Evolutionary conservation across 129 eudicot genomes (phyloP), one percentile per base, ranked within the genome.

Genomic region (Saussurea involucrata): DNA sequence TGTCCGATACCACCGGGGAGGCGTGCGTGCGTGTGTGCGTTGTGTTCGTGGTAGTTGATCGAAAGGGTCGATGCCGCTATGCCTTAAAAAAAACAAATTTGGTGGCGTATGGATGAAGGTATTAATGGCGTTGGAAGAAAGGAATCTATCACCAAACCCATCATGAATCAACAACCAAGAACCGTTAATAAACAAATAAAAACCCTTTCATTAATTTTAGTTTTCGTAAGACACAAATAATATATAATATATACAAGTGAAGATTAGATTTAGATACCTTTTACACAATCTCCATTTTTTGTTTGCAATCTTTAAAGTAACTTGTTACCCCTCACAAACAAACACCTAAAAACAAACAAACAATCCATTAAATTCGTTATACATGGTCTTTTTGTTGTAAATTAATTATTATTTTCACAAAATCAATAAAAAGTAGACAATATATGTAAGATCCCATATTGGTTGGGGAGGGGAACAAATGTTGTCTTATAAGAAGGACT

Each of bases 251-350:
- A n/a, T 58, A 15, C 66, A 65, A 77, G 66, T 29, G 70, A 88
- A 22, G 57, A n/a, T n/a, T n/a, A n/a, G n/a, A n/a, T n/a, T n/a
- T n/a, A n/a, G n/a, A 75, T 78, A 76, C 84, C 87, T 89, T 89
- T 60, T 66, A 76, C 87, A 79, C 69, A 64, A 46, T 71, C 84
- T 73, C 84, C 81, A 74, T 69, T 63, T 57, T 67, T 67, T 63
- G 44, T 70, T 70, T 36, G 67, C 60, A 75, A 86, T 74, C 80
- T 86, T 79, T 83, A 66, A 86, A 82, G 84, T 78, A 81, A 65
- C 72, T 70, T 72, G 82, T 77, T 82, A 53, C 17, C 61, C 61
- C 61, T 53, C 2, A 53, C 22, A n/a, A n/a, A n/a, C n/a, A n/a
- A n/a, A n/a, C 29, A 27, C 29, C n/a, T n/a, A n/a, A n/a, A n/a